Conservation (phyloP, 23 red algal genomes). For the Gracilaria gracilis region DNA sequence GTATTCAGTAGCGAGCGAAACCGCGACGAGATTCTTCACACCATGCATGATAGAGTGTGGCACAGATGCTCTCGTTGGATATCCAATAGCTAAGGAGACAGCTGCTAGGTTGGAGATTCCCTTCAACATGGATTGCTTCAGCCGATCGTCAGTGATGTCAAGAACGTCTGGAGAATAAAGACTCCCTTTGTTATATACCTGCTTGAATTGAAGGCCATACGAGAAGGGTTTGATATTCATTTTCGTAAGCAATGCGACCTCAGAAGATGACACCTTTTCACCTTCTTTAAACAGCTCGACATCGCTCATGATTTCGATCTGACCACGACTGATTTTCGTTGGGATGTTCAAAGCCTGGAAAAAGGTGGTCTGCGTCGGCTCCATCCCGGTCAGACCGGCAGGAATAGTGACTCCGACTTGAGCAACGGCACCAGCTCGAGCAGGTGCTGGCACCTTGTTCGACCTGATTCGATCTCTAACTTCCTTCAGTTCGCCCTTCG, state of each 20-base stretch:
- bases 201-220: conserved; percentile 88
- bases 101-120: conserved; percentile 92
- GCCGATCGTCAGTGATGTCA: conserved; percentile 94
- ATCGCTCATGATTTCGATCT: conserved; percentile 91
- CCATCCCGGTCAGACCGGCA: conserved; percentile 98
- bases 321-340: conserved; percentile 96
- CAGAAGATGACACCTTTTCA: conserved; percentile 88
- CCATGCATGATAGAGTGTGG: conserved; percentile 88
- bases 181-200: conserved; percentile 93
- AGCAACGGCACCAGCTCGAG: conserved; percentile 91
- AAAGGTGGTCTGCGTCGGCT: conserved; percentile 95
- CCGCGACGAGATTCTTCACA: conserved; percentile 75
- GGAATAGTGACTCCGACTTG: conserved; percentile 96
- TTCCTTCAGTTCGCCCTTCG: conserved; percentile 87
- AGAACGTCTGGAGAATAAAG: conserved; percentile 95
- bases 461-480: conserved; percentile 78
- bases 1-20: conserved; percentile 87
- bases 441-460: conserved; percentile 98
- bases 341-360: conserved; percentile 99
- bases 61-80: conserved; percentile 88
- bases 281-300: conserved; percentile 91
- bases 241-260: conserved; percentile 92
- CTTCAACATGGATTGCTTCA: conserved; percentile 54
- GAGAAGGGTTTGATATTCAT: conserved; percentile 95
- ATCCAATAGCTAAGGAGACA: conserved; percentile 82